phyloP scores from a whole-genome alignment of 2,329 filamentous ascomycete genomes.

The Saccharata proteae region DNA sequence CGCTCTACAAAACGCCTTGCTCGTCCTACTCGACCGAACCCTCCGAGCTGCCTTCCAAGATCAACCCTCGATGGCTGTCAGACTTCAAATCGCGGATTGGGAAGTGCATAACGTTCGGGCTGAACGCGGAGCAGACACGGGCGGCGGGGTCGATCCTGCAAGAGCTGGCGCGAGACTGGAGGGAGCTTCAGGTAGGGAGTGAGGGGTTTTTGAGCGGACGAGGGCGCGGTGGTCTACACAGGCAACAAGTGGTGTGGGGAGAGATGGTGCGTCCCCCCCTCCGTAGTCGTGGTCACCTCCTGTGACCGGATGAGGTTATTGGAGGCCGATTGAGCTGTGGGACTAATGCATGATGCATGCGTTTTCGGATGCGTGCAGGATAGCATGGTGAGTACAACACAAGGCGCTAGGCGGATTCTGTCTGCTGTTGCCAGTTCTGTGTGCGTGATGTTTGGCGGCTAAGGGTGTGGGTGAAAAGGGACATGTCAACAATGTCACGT shows the following conservation, averaged over 20 bases:
- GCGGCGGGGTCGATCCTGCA: conserved; percentile 49
- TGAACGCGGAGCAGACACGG: conserved; percentile 43
- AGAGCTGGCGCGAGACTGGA: conserved; percentile 53
- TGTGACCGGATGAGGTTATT: conserved; percentile 9
- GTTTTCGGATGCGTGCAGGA: conserved; percentile 25
- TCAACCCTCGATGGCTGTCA: conserved; percentile 55
- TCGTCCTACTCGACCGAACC: conserved; percentile 4
- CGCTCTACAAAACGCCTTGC: conserved; percentile 3
- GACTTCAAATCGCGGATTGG: conserved; percentile 56
- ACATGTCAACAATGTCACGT: conserved; percentile 80
- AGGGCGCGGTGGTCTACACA: conserved; percentile 49
- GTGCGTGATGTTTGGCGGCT: too few relatives aligned
- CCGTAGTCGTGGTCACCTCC: too few relatives aligned
- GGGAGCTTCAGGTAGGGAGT: conserved; percentile 57
- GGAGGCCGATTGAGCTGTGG: conserved; percentile 1
- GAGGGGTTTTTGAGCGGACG: conserved; percentile 61
- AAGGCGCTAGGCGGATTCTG: too few relatives aligned
- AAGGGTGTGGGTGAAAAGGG: conserved; percentile 21
- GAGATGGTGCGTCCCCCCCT: conserved; percentile 54
- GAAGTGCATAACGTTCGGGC: conserved; percentile 63
- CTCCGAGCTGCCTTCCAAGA: conserved; percentile 5
- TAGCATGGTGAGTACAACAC: conserved; percentile 46
- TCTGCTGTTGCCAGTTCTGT: conserved; percentile 1
- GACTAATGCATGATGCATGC: conserved; percentile 20
- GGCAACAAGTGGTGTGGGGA: conserved; percentile 65